Base-by-base conservation (phyloP, 2,329 filamentous ascomycete species). In the Polytolypa hystricis region DNA sequence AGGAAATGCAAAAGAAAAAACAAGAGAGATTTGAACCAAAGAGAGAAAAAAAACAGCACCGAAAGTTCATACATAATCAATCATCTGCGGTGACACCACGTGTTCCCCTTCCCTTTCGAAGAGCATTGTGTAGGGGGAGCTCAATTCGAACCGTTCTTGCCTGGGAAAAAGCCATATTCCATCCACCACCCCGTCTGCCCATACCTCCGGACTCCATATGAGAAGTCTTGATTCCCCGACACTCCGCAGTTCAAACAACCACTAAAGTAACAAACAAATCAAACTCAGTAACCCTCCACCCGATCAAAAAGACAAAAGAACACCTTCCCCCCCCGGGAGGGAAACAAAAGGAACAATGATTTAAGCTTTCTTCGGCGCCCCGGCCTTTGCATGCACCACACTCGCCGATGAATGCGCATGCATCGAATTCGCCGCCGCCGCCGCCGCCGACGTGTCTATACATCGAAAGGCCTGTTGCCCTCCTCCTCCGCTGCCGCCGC, bases 301-400 rank as follows among this genome's bases (percentile, higher is more conserved):
- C 5, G 10, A 9, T 3, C 10, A 12, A 3, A 12, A 26, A 26
- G 10, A 9, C 10, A 12, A 26, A 26, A 26, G 5, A 10, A 12
- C 23, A 26, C 23, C 23, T 26, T 9, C 23, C 10, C 10, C 10
- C 23, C 5, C 23, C 3, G 12, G 10, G 10, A 9, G 12, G 10
- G 23, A 12, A 10, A 10, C 23, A 26, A 12, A 26, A 12, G 10
- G 23, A 12, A n/a, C 21, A 25, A 7, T 25, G n/a, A 23, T 6
- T 30, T 11, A 37, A 23, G 38, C 43, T 14, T 41, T 45, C 37
- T 42, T 45, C 10, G 43, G 35, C 19, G 38, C 36, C n/a, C 38
- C 38, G 17, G 34, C 34, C 32, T 45, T 45, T 23, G 30, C 23
- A 33, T 43, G 38, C 10, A 33, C n/a, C 19, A 18, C 21, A n/a